Evolutionary conservation across 805 yeast genomes (phyloP).

Genomic region (Ogataea ramenticola): DNA sequence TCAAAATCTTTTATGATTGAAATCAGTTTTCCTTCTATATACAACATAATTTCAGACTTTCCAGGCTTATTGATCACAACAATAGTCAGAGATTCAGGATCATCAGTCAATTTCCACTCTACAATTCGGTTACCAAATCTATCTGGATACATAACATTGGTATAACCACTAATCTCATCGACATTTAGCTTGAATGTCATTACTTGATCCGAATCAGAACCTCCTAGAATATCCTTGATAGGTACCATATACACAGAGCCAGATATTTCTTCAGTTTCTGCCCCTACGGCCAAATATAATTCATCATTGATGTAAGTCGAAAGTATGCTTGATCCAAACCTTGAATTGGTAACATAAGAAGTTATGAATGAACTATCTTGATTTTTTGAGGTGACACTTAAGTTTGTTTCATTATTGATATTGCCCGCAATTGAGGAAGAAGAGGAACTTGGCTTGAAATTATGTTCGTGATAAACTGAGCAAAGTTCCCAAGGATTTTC

Average conservation of each 20-base stretch:
- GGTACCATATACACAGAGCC: constrained; percentile 43
- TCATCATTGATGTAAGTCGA: not conserved
- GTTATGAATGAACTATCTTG: not conserved
- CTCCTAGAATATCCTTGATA: constrained; percentile 18
- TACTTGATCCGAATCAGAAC: too few relatives aligned
- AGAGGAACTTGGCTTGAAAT: not conserved
- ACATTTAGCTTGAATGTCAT: not conserved
- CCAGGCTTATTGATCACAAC: constrained; percentile 50
- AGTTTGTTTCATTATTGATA: too few relatives aligned
- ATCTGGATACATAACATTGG: constrained; percentile 11
- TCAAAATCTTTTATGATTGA: constrained; percentile 14
- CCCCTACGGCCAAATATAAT: constrained; percentile 40
- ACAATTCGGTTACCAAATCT: constrained; percentile 38
- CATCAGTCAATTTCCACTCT: constrained; percentile 18
- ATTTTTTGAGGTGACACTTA: not conserved
- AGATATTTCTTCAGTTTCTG: constrained; percentile 36
- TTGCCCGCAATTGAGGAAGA: too few relatives aligned
- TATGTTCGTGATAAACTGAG: constrained; percentile 11
- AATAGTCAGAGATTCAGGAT: constrained; percentile 17
- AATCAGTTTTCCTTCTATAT: constrained; percentile 8
- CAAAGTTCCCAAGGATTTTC: constrained; percentile 30
- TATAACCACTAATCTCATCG: too few relatives aligned
- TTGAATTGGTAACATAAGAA: constrained; percentile 20
- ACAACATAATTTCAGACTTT: constrained; percentile 33
- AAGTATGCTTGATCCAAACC: constrained; percentile 41